These are phyloP conservation scores for Pythium chondricola DNA, from an alignment of 352 stramenopile genomes.

Conservation along the genomic window DNA sequence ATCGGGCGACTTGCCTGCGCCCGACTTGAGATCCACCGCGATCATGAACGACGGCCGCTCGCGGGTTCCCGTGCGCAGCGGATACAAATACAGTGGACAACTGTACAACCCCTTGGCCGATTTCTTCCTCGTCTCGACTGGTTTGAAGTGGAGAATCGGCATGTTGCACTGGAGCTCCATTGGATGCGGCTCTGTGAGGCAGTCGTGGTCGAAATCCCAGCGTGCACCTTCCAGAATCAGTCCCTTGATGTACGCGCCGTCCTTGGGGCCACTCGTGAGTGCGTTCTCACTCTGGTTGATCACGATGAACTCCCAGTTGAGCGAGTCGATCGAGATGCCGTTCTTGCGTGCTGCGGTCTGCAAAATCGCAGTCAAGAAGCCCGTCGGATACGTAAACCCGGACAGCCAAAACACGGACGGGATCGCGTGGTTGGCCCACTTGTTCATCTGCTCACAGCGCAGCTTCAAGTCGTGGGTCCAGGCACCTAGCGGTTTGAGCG, in stretches of 20 bases:
- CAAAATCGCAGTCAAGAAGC: slow-evolving; percentile 94
- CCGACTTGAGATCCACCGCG: slow-evolving; percentile 89
- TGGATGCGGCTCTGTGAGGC: slow-evolving; percentile 82
- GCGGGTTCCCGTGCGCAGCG: slow-evolving; percentile 91
- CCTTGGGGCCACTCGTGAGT: slow-evolving; percentile 76
- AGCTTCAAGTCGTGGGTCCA: slow-evolving; percentile 92
- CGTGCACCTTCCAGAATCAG: slow-evolving; percentile 90
- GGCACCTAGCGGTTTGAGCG: slow-evolving; percentile 88
- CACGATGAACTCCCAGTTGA: slow-evolving; percentile 94
- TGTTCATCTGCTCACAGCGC: slow-evolving; percentile 87
- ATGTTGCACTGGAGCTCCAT: slow-evolving; percentile 91
- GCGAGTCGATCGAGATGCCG: slow-evolving; percentile 92
- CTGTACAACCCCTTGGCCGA: slow-evolving; percentile 88
- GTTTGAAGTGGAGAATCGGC: slow-evolving; percentile 94
- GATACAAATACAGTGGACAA: slow-evolving; percentile 96
- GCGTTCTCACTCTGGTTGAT: slow-evolving; percentile 85
- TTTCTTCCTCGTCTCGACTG: slow-evolving; percentile 94
- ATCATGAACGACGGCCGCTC: slow-evolving; percentile 95
- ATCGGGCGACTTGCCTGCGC: slow-evolving; percentile 79
- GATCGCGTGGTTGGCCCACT: slow-evolving; percentile 81
- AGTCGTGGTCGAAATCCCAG: slow-evolving; percentile 90
- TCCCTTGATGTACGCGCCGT: slow-evolving; percentile 89
- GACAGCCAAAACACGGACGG: slow-evolving; percentile 93
- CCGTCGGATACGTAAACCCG: slow-evolving; percentile 95
- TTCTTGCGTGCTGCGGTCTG: slow-evolving; percentile 94